Evolutionary conservation across 225 moss, liverwort and hornwort genomes (phyloP).

Genomic region (Physcomitrellopsis africana): DNA sequence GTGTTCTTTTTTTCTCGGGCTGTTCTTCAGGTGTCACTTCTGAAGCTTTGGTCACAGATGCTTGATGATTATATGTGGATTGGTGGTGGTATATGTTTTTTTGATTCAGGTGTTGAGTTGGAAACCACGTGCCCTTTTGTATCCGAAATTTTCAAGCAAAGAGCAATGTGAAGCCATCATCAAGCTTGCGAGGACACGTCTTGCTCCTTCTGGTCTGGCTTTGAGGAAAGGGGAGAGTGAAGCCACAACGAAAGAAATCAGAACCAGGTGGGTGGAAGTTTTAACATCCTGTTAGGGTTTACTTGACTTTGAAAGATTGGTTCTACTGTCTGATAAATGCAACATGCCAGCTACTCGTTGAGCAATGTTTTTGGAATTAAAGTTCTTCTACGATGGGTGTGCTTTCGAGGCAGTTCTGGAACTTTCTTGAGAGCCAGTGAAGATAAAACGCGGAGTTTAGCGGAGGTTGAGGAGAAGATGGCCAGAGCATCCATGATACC

Average conservation of each 20-base stretch:
- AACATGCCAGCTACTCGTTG: constrained; percentile 15
- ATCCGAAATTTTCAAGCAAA: constrained; percentile 82
- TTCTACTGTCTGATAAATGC: constrained; percentile 3
- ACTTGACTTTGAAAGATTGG: constrained; percentile 6
- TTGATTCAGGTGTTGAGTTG: constrained; percentile 81
- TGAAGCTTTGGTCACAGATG: constrained; percentile 12
- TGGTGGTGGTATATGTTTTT: constrained; percentile 6
- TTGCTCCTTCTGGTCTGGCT: constrained; percentile 84
- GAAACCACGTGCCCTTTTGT: constrained; percentile 88
- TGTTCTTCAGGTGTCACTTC: not conserved
- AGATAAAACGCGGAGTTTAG: constrained; percentile 69
- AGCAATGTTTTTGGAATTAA: constrained; percentile 24
- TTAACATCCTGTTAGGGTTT: constrained; percentile 13
- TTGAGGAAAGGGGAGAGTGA: constrained; percentile 89
- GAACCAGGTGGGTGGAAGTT: constrained; percentile 82
- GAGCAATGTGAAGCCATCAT: constrained; percentile 81
- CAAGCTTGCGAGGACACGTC: constrained; percentile 67
- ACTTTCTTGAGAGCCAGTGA: constrained; percentile 76
- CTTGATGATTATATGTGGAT: constrained; percentile 12
- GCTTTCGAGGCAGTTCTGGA: constrained; percentile 83
- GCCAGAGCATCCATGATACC: constrained; percentile 96
- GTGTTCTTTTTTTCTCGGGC: constrained; percentile 12
- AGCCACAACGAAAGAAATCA: constrained; percentile 73
- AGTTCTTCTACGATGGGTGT: constrained; percentile 30
- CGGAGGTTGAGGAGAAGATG: constrained; percentile 84